These are phyloP conservation scores for Homolaphlyctis polyrhiza DNA, from an alignment of 371 early-diverging fungal species.

Conservation along the genomic window DNA sequence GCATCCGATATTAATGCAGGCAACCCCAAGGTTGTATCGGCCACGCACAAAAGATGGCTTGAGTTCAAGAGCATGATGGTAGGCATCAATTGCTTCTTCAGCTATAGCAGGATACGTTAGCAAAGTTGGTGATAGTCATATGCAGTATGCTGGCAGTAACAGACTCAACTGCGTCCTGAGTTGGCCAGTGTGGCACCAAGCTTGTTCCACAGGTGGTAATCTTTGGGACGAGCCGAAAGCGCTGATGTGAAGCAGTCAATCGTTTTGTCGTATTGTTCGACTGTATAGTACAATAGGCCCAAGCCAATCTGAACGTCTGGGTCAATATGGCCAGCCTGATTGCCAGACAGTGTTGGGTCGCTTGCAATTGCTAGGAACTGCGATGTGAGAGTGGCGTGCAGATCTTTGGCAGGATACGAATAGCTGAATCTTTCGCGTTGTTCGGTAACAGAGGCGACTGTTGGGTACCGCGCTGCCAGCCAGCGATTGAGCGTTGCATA, in stretches of 20 bases:
- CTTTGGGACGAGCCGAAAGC: constrained; percentile 77
- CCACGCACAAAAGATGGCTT: constrained; percentile 93
- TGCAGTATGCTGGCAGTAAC: too few relatives aligned
- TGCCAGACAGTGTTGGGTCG: not conserved
- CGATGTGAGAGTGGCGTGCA: constrained; percentile 34
- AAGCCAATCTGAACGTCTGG: constrained; percentile 85
- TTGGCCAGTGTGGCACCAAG: constrained; percentile 94
- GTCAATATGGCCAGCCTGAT: constrained; percentile 44
- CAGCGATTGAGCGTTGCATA: constrained; percentile 85
- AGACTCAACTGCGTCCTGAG: constrained; percentile 61
- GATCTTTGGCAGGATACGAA: not conserved
- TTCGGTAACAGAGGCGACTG: not conserved
- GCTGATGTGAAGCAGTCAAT: constrained; percentile 96
- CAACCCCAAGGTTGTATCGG: constrained; percentile 89
- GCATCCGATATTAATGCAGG: constrained; percentile 84
- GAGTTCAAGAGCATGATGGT: constrained; percentile 84
- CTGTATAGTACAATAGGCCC: constrained; percentile 88
- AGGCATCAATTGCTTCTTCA: constrained; percentile 83
- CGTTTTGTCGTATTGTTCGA: constrained; percentile 87
- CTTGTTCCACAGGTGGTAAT: constrained; percentile 94
- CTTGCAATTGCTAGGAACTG: constrained; percentile 72
- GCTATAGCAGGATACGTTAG: not conserved
- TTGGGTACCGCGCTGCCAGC: constrained; percentile 68
- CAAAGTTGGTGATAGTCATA: too few relatives aligned
- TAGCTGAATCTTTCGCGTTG: too few relatives aligned